Evolutionary conservation across 176 grass and related monocot species (phyloP), one percentile per base, ranked within the genome.

Genomic region (Oryza glumipatula): DNA sequence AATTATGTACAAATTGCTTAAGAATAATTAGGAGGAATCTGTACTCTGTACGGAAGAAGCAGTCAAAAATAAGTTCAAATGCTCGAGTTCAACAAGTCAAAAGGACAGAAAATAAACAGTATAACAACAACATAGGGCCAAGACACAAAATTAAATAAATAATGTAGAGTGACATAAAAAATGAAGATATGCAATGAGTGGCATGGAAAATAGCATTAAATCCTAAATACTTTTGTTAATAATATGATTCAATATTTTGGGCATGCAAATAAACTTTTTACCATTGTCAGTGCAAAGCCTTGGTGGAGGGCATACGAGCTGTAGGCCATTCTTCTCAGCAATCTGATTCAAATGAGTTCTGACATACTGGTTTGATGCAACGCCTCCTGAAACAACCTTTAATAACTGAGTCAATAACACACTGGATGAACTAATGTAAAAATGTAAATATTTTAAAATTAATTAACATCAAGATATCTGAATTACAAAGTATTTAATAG

Each of bases 241-340:
- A 64, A 22, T 7, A 39, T 49, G 54, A 81, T 47, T 65, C n/a
- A 54, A 78, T 52, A 72, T 38, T 70, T 60, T 9, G 14, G 4
- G 44, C 32, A 86, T 73, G 80, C 21, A 45, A 84, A 41, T 32
- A 22, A 90, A 73, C 36, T 69, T 41, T 80, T 75, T 92, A 98
- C 96, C 96, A 87, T 98, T 98, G 76, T 98, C 96, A 68, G 96
- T 98, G 83, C 96, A 98, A 69, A 98, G 96, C 49, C 80, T 87
- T 78, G 96, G 91, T 77, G 96, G 96, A 90, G 96, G 96, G 17
- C 80, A 92, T 70, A 95, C 74, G 21, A 98, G 91, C 81, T 86
- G 63, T 45, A 98, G 82, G 75, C 80, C 85, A 88, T 94, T 95
- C 58, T 79, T 88, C 47, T 82, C 83, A 66, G 86, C 87, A 63